Percentiles rank a stretch among this genome's conserved stretches.
Conservation (phyloP, 2,329 filamentous ascomycete genomes). For the Nemania sp. region DNA sequence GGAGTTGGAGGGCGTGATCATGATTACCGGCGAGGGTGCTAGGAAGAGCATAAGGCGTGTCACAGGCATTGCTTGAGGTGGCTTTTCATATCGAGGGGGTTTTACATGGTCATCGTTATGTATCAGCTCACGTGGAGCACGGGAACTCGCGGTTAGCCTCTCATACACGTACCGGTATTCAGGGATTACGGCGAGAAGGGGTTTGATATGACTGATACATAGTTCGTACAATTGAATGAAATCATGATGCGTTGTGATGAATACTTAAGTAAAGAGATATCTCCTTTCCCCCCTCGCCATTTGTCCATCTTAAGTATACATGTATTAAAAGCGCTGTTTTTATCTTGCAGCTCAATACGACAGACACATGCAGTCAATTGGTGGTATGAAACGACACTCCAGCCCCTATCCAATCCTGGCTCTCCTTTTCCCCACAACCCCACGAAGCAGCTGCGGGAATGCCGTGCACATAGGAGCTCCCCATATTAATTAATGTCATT, state of each 20-base stretch:
- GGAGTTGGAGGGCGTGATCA: constrained; percentile 83
- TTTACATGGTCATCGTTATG: neutral
- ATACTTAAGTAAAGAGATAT: neutral
- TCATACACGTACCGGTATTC: constrained; percentile 2
- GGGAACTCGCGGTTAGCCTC: neutral
- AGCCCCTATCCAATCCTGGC: constrained; percentile 11
- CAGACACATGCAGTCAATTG: neutral
- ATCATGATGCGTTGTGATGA: constrained; percentile 13
- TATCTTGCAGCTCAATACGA: neutral
- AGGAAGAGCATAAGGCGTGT: constrained; percentile 82
- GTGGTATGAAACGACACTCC: neutral
- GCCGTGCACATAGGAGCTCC: neutral
- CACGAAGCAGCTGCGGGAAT: neutral
- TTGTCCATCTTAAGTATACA: too few species aligned
- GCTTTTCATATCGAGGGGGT: neutral
- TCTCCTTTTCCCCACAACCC: constrained; percentile 1
- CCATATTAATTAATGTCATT: constrained; percentile 9
- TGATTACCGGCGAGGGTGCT: constrained; percentile 81
- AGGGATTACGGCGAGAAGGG: neutral
- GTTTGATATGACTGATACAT: neutral
- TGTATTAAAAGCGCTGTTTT: neutral
- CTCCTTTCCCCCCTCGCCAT: neutral
- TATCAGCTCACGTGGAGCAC: neutral
- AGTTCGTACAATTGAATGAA: constrained; percentile 21
- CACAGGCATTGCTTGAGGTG: constrained; percentile 51